Evolutionary conservation across 257 asterid species (phyloP).

Genomic region (Oldenlandia corymbosa): DNA sequence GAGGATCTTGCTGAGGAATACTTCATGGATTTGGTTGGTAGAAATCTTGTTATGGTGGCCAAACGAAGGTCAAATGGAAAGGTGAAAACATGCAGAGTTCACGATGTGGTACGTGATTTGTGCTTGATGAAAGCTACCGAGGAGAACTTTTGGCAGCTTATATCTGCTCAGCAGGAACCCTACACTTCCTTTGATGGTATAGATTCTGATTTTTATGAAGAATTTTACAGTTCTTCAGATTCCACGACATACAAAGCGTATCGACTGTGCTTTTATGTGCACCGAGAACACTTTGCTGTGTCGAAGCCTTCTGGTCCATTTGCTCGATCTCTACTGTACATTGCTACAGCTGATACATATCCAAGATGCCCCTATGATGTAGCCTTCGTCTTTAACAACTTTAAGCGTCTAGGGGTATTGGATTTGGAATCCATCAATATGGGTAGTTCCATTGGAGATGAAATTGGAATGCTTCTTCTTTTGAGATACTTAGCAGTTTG

Average conservation of each 20-base stretch:
- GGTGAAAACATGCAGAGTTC: conserved; percentile 2
- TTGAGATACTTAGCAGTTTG: conserved; percentile 13
- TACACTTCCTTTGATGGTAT: too few relatives aligned
- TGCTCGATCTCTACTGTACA: not conserved
- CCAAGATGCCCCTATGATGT: not conserved
- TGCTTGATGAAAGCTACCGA: conserved; percentile 13
- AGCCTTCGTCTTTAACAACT: conserved; percentile 3
- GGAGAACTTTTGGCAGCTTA: conserved; percentile 5
- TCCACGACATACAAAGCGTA: not conserved
- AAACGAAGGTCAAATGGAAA: not conserved
- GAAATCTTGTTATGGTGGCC: not conserved
- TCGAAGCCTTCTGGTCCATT: too few relatives aligned
- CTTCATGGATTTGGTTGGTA: conserved; percentile 11
- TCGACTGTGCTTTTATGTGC: too few relatives aligned
- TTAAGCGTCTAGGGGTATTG: conserved; percentile 19
- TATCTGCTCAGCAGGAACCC: not conserved
- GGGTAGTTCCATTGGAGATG: not conserved
- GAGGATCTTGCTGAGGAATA: conserved; percentile 16
- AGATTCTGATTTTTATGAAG: not conserved
- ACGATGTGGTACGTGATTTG: conserved; percentile 1
- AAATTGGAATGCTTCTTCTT: conserved; percentile 5
- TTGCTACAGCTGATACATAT: not conserved
- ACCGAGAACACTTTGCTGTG: too few relatives aligned
- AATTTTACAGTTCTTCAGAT: too few relatives aligned
- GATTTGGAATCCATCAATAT: conserved; percentile 6